Base-by-base conservation (phyloP, 129 eudicot genomes). In the Erigeron canadensis region DNA sequence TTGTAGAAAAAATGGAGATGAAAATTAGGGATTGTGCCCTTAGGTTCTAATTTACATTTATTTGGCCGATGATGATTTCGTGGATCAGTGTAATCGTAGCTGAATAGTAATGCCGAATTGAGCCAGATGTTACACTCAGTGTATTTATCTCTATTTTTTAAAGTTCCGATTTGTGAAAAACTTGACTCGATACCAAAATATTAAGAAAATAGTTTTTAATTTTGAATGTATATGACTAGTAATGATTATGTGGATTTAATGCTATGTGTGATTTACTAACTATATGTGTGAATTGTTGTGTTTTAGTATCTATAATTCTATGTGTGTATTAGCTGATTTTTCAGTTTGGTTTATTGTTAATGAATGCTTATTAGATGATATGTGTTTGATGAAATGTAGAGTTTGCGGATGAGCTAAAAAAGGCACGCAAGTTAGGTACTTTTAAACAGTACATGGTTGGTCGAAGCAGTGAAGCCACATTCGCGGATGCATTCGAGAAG, bases 391-490 rank as follows among this genome's bases (percentile, higher is more conserved):
- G 58, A 73, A 79, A 43, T 63, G 72, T 12, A 92, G 98, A 80
- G 70, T 92, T 92, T 89, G 96, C 98, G 19, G 98, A 89, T 67
- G 89, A 85, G 80, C 74, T 91, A 85, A 79, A 80, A 50, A 88
- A 75, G 65, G 96, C 97, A 13, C 81, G 81, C 81, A 88, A 77
- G 80, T 44, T 91, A 44, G 89, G 96, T 54, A 74, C 89, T 6
- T 84, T 88, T 46, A 88, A 88, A 77, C 86, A 91, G 67, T 91
- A 86, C 53, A 57, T 88, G 42, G 96, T 88, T 54, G 96, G 97
- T 69, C 65, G 96, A 78, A 77, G 97, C 80, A 86, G 94, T 73
- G 94, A 88, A 72, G 96, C 96, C 16, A 88, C 97, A 42, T 91
- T 82, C 64, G 81, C 91, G 1, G 96, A 86, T 56, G 96, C 96